Evolutionary conservation across 306 rosid species (phyloP).

Genomic region (Spatholobus suberectus): DNA sequence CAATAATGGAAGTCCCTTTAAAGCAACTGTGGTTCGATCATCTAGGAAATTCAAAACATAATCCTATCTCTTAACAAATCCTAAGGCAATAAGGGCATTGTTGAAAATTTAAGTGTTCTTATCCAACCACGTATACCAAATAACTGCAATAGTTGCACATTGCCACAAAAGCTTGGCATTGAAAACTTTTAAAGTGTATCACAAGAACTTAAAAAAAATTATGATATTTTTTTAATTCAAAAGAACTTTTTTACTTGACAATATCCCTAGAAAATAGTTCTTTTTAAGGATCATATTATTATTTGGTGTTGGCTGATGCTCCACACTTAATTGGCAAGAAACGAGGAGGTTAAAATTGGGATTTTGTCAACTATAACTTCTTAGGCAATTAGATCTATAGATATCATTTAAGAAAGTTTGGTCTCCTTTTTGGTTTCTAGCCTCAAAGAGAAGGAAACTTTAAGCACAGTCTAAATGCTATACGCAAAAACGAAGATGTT

Average conservation of each 20-base stretch:
- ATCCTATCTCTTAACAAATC: too few species aligned
- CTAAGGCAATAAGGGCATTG: neutral
- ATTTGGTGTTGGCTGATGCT: conserved; percentile 30
- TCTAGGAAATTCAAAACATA: neutral
- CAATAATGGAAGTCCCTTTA: neutral
- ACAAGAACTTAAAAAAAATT: neutral
- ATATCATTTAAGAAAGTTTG: conserved; percentile 62
- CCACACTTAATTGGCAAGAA: conserved; percentile 62
- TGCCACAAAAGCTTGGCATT: neutral
- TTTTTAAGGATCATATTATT: neutral
- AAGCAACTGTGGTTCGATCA: neutral
- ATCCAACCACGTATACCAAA: neutral
- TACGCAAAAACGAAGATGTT: conserved; percentile 74
- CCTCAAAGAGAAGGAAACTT: conserved; percentile 90
- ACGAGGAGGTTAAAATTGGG: conserved; percentile 90
- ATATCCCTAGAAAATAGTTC: neutral
- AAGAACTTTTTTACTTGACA: neutral
- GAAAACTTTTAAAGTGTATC: conserved; percentile 13
- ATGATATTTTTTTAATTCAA: neutral
- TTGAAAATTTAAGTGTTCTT: conserved; percentile 1
- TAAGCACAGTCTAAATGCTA: conserved; percentile 73
- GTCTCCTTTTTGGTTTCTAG: conserved; percentile 81
- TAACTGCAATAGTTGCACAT: conserved; percentile 1
- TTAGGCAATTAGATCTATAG: conserved; percentile 81
- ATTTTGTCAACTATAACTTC: conserved; percentile 73